Base-by-base conservation (phyloP, 768 basidiomycete species). In the Tephrocybe rancida region DNA sequence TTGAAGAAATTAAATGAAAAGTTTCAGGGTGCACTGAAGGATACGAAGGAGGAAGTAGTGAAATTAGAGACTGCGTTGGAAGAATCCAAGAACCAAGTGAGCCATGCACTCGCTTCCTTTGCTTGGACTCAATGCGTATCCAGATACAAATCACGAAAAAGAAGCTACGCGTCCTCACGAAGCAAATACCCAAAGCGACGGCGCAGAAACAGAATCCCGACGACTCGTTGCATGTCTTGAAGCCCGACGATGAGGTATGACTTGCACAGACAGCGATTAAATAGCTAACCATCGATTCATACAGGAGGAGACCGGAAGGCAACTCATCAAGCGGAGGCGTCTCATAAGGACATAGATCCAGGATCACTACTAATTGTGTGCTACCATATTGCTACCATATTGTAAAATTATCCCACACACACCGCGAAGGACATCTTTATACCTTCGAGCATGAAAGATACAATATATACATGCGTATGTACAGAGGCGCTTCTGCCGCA, bases 211-310 rank as follows among this genome's bases (percentile, higher is more conserved):
- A 53, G 18, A 55, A 58, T 25, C 48, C 56, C 5, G 59, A 63
- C 5, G 59, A 60, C 32, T 63, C 61, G 9, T 41, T 63, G 27
- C 56, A 55, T 30, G 34, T 60, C 25, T 48, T 59, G 26, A 50
- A 26, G 14, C 52, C 57, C 10, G 32, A 35, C 2, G 26, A 26
- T 13, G 29, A 41, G 42, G 60, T 58, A 44, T 14, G 35, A 21
- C 13, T 10, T 34, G 22, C 11, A 3, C 30, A 13, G 6, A 6
- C 13, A 6, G 30, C 7, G 30, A 32, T 32, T 13, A 32, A 32
- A 13, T 7, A 32, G 13, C 30, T 7, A 32, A 32, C 30, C 6
- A 32, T 32, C 13, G 13, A 21, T 41, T 41, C 19, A 13, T n/a
- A 41, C 5, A n/a, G 13, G 6, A 32, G 13, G 13, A 32, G 6